A percentile compares a stretch with the other conserved stretches of the same genome.
These are phyloP conservation scores for Ceraceosorus bombacis DNA, from an alignment of 1,284 basidiomycete species.

Conservation along the genomic window DNA sequence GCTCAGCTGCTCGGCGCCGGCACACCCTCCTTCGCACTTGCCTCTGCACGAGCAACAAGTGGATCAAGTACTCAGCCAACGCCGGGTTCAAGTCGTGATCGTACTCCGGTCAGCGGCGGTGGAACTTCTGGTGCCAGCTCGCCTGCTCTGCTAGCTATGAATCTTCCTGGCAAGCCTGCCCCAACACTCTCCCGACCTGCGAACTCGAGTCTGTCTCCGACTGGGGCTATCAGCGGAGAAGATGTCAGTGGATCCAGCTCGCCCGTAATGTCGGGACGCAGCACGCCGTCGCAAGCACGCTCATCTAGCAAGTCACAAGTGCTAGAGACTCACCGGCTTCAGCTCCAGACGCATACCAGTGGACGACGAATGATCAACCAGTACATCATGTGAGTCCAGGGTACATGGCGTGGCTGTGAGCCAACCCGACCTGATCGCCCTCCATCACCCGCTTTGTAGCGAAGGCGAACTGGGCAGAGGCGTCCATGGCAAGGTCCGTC, in stretches of 20 bases:
- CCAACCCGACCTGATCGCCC: slow-evolving; percentile 4
- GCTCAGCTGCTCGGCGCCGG: too few relatives aligned
- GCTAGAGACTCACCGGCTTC: slow-evolving; percentile 37
- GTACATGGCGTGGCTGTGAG: slow-evolving; percentile 50
- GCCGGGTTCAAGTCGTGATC: too few relatives aligned
- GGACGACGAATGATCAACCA: slow-evolving; percentile 47
- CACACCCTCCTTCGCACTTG: too few relatives aligned
- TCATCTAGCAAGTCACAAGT: slow-evolving; percentile 11
- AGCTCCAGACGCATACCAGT: slow-evolving; percentile 40
- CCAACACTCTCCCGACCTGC: too few relatives aligned
- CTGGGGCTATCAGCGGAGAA: too few relatives aligned
- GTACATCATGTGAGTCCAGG: slow-evolving; percentile 49
- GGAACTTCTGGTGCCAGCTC: too few relatives aligned
- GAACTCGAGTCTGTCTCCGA: too few relatives aligned
- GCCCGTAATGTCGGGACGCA: slow-evolving; percentile 5
- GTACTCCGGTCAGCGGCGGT: too few relatives aligned
- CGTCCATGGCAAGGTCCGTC: slow-evolving; percentile 43
- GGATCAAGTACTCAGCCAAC: too few relatives aligned
- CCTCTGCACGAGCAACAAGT: too few relatives aligned
- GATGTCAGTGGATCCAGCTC: neutral
- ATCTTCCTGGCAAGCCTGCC: too few relatives aligned
- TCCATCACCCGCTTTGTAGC: slow-evolving; percentile 5
- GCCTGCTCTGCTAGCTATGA: too few relatives aligned
- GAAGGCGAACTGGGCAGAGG: slow-evolving; percentile 44
- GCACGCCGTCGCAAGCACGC: neutral